Conservation (phyloP, 2,329 filamentous ascomycete species). For the Acephala macrosclerotiorum region DNA sequence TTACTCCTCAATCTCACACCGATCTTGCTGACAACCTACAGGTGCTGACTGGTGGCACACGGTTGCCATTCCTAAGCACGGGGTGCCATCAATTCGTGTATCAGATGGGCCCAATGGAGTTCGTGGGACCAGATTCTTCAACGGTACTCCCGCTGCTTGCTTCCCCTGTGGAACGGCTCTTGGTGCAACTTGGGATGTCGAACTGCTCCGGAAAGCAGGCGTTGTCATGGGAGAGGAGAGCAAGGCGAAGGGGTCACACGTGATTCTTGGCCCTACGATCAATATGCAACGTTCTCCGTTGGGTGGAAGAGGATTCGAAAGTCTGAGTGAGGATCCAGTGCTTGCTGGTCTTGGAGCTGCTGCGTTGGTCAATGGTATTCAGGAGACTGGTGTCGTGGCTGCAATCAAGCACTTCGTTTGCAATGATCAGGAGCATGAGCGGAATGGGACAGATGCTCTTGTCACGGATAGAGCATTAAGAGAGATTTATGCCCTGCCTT, state of each 20-base stretch:
- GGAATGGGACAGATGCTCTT: constrained; percentile 46
- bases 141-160: constrained; percentile 53
- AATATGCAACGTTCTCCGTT: constrained; percentile 57
- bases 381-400: constrained; percentile 51
- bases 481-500: constrained; percentile 54
- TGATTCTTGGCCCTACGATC: constrained; percentile 71
- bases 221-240: constrained; percentile 72
- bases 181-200: constrained; percentile 72
- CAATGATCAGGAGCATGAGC: constrained; percentile 51
- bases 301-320: constrained; percentile 57
- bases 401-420: constrained; percentile 56
- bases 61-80: constrained; percentile 39
- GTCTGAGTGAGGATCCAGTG: constrained; percentile 55
- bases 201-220: constrained; percentile 68
- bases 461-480: constrained; percentile 49
- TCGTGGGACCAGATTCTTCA: constrained; percentile 44
- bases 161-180: constrained; percentile 53
- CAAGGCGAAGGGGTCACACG: constrained; percentile 72
- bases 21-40: constrained; percentile 29
- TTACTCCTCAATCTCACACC: not conserved
- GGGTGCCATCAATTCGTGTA: constrained; percentile 44
- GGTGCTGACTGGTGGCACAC: constrained; percentile 47
- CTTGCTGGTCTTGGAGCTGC: constrained; percentile 53
- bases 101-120: constrained; percentile 47
- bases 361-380: constrained; percentile 52